Conservation (phyloP, 31 red algal genomes). For the Bonnemaisonia californica region DNA sequence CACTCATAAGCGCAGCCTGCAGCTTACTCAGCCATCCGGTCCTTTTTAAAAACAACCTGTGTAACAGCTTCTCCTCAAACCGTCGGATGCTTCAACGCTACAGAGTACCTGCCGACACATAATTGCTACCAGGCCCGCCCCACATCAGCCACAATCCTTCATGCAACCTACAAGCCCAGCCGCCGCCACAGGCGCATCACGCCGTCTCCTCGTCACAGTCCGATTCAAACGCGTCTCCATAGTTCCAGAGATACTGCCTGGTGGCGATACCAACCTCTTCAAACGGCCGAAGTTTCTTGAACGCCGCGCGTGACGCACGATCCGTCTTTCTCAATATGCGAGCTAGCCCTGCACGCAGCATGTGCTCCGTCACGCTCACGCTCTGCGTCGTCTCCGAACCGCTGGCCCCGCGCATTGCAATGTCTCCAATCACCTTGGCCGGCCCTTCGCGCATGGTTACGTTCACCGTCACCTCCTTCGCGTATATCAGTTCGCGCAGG, state of each 20-base stretch:
- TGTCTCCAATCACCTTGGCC: constrained; percentile 44
- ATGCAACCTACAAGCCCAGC: too few species aligned
- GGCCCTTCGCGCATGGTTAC: constrained; percentile 37
- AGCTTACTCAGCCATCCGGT: too few species aligned
- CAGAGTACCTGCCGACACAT: too few species aligned
- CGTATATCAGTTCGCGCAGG: constrained; percentile 72
- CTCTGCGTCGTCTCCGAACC: not conserved
- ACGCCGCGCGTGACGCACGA: constrained; percentile 56
- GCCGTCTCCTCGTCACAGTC: constrained; percentile 92
- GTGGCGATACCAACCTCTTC: constrained; percentile 81
- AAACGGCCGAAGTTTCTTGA: constrained; percentile 67
- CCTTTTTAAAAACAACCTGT: too few species aligned
- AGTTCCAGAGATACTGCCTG: constrained; percentile 79
- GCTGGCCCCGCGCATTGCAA: constrained; percentile 15
- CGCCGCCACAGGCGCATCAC: too few species aligned
- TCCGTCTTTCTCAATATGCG: constrained; percentile 73
- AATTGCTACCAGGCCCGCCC: too few species aligned
- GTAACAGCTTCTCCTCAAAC: too few species aligned
- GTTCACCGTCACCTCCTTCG: constrained; percentile 50
- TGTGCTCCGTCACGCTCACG: constrained; percentile 60
- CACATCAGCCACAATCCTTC: too few species aligned
- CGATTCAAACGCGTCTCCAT: constrained; percentile 90
- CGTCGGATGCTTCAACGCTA: too few species aligned
- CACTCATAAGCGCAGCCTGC: too few species aligned
- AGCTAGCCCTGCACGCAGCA: constrained; percentile 80